Evolutionary conservation across 148 eudicot genomes (phyloP).

Genomic region (Gaultheria prostrata): DNA sequence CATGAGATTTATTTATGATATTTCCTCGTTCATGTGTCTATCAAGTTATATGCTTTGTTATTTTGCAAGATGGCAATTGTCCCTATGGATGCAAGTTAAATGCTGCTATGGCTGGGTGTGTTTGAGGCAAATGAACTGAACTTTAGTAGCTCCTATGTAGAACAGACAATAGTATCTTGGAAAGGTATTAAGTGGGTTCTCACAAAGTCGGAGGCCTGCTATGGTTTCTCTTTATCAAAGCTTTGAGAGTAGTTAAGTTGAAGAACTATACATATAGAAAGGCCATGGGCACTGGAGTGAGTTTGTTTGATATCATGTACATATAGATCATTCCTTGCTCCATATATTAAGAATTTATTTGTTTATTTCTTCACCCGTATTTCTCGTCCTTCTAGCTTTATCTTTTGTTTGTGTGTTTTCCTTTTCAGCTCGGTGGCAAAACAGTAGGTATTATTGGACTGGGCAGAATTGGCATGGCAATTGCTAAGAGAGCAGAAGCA

Average conservation of each 20-base stretch:
- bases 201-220: neutral
- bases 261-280: neutral
- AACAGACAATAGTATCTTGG: neutral
- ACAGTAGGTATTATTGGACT: slow-evolving; percentile 82
- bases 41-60: neutral
- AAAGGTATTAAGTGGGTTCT: neutral
- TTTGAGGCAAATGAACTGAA: neutral
- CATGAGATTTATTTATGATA: too few species aligned
- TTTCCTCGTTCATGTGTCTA: neutral
- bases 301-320: neutral
- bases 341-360: neutral
- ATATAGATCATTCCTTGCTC: neutral
- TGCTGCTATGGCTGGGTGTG: neutral
- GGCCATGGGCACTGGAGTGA: neutral
- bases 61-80: neutral
- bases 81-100: neutral
- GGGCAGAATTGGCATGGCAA: slow-evolving; percentile 74
- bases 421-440: slow-evolving; percentile 77
- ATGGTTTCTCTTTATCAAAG: neutral
- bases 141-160: neutral
- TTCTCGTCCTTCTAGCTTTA: neutral
- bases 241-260: neutral
- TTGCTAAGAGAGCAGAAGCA: slow-evolving; percentile 85
- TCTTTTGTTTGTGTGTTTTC: neutral
- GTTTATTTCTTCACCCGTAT: neutral